These are phyloP conservation scores for Ottelia alismoides DNA, from an alignment of 106 monocot species.

Conservation along the genomic window DNA sequence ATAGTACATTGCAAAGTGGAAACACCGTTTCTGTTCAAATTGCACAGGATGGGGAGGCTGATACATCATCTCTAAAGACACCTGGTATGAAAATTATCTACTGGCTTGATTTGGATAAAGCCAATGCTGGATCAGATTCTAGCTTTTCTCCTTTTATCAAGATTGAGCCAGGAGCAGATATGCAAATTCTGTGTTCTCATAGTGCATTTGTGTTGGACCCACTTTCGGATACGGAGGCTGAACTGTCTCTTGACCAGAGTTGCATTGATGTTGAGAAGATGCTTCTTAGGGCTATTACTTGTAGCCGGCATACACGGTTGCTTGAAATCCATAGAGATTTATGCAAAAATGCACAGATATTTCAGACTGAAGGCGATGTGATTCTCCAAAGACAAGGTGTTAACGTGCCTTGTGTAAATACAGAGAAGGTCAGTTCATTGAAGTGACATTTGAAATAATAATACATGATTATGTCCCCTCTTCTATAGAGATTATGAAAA, in stretches of 20 bases:
- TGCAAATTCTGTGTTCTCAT: conserved; percentile 72
- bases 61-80: conserved; percentile 44
- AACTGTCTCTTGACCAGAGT: conserved; percentile 57
- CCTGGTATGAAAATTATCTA: conserved; percentile 88
- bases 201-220: conserved; percentile 87
- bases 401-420: too few species aligned
- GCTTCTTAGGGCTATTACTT: conserved; percentile 68
- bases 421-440: too few species aligned
- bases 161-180: conserved; percentile 71
- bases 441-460: too few species aligned
- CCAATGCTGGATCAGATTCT: conserved; percentile 23
- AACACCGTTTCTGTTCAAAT: conserved; percentile 28
- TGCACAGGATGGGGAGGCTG: conserved; percentile 67
- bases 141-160: conserved; percentile 55
- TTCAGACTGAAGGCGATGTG: conserved; percentile 50
- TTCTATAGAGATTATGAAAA: too few species aligned
- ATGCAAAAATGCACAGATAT: conserved; percentile 62
- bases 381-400: conserved; percentile 40
- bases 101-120: conserved; percentile 70
- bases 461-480: too few species aligned
- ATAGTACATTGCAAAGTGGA: conserved; percentile 34
- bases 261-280: conserved; percentile 89
- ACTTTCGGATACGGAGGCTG: conserved; percentile 72
- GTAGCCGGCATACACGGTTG: conserved; percentile 77
- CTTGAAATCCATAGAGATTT: conserved; percentile 82